These are phyloP conservation scores for Neurospora sp. DNA, from an alignment of 495 filamentous ascomycete genomes.

Conservation along the genomic window DNA sequence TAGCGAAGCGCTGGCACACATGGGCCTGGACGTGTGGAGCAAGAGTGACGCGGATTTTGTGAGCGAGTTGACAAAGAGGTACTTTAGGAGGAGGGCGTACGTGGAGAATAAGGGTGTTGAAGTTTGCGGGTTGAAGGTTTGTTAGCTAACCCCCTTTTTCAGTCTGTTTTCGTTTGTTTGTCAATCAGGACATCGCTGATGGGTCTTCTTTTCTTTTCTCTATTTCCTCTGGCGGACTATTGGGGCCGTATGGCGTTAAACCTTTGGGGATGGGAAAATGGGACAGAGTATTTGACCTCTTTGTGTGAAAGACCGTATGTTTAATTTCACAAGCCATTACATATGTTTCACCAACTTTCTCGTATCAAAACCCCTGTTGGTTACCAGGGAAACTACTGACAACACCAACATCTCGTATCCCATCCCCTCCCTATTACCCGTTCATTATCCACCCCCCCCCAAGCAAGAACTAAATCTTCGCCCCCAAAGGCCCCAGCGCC, in stretches of 20 bases:
- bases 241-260: not conserved
- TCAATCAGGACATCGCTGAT: not conserved
- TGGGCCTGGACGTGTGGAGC: conserved; percentile 87
- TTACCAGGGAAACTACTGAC: not conserved
- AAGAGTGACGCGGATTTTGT: conserved; percentile 64
- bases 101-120: conserved; percentile 65
- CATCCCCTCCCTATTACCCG: not conserved
- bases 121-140: conserved; percentile 73
- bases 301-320: not conserved
- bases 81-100: conserved; percentile 59
- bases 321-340: not conserved
- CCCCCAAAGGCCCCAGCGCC: conserved; percentile 29
- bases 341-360: not conserved
- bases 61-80: conserved; percentile 52
- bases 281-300: not conserved
- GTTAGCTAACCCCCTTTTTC: conserved; percentile 27
- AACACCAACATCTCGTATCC: not conserved
- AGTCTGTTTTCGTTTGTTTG: not conserved
- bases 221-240: not conserved
- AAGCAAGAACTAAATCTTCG: not conserved
- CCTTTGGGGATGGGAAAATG: not conserved
- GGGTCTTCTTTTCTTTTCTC: not conserved
- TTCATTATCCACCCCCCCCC: not conserved
- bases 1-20: conserved; percentile 60
- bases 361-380: not conserved